Conservation (phyloP, 768 basidiomycete genomes). For the Termitomyces sp. region DNA sequence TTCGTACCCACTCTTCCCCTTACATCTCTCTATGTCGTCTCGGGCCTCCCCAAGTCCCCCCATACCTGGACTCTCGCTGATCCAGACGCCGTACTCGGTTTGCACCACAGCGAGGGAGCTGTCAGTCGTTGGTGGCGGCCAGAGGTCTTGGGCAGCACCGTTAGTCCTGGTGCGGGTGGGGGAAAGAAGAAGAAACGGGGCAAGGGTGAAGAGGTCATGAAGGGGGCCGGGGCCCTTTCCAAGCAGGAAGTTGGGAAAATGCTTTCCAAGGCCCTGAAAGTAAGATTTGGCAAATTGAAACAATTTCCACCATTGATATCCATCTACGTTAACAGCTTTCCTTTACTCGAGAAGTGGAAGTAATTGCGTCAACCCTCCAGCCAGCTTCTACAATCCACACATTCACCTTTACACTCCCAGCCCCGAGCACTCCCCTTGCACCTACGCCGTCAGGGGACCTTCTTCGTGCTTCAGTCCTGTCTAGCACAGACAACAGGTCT, state of each 20-base stretch:
- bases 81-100: conserved; percentile 75
- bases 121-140: conserved; percentile 90
- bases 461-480: conserved; percentile 73
- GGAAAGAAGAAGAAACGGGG: conserved; percentile 72
- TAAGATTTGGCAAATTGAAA: conserved; percentile 27
- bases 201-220: conserved; percentile 63
- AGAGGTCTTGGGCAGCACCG: conserved; percentile 86
- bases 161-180: conserved; percentile 81
- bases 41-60: conserved; percentile 85
- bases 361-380: conserved; percentile 92
- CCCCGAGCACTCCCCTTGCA: conserved; percentile 72
- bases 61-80: conserved; percentile 90
- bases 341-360: conserved; percentile 89
- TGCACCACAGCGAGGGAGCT: conserved; percentile 82
- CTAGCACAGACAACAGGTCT: conserved; percentile 57
- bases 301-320: not conserved
- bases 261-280: conserved; percentile 89
- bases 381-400: conserved; percentile 91
- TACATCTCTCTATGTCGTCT: conserved; percentile 83
- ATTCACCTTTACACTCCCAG: conserved; percentile 85
- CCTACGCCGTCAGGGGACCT: conserved; percentile 72
- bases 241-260: conserved; percentile 90
- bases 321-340: conserved; percentile 57
- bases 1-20: conserved; percentile 71
- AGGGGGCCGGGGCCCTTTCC: conserved; percentile 76